Evolutionary conservation across 169 alveolate species (phyloP), one percentile per base, ranked within the genome.

Genomic region (Plasmodium sp.): DNA sequence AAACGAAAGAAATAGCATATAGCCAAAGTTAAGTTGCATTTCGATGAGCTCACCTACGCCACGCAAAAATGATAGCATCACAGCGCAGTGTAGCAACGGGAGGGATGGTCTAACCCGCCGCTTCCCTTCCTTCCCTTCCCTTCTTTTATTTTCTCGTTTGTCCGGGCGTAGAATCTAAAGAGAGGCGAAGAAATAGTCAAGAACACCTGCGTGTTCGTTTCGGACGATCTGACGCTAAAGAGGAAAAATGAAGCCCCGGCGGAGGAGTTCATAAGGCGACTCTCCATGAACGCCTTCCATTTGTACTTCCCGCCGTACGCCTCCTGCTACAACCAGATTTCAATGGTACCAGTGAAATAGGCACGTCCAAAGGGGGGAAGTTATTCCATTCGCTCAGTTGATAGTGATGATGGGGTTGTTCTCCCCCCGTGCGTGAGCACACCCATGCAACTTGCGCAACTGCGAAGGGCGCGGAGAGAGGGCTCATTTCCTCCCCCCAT

Each of bases 111-210:
- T 67, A 67, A 67, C 43, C 5, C 14, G 77, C 14, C 77, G n/a
- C 39, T 31, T 36, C 16, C 33, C 33, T 81, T 39, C 9, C 39
- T 77, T 36, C 41, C 41, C 9, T 36, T 56, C 33, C 6, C 22
- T 36, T 67, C 18, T 84, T 67, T 41, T 51, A n/a, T 67, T 39
- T 84, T 67, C 62, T 51, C 4, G 58, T 36, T 82, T 54, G 18
- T 39, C 81, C 22, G 48, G 4, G 41, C 22, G 45, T 51, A 85
- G 93, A 85, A 74, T 67, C 39, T 74, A 77, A 75, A 73, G 80
- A 75, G 93, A 51, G 93, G 85, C 22, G 85, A 85, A 34, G 85
- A 85, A 85, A 75, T 85, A 48, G 80, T 51, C 39, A 85, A 75
- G 43, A 85, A 54, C 33, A 71, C 34, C 9, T 85, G 93, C 31